Conservation (phyloP, 768 basidiomycete genomes). For the button mushroom (Agaricus bisporus) region DNA sequence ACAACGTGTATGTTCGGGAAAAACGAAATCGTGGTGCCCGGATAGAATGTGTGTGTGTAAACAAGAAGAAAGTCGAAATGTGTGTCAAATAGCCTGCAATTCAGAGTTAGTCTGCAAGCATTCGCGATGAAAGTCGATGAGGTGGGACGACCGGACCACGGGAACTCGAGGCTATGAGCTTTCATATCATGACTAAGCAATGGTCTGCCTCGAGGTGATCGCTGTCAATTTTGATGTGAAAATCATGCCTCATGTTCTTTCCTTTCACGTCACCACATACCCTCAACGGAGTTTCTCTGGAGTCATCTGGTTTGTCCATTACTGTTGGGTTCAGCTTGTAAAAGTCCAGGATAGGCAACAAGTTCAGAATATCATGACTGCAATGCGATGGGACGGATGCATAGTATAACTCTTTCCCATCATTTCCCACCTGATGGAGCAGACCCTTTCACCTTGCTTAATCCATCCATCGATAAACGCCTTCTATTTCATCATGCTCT, state of each 20-base stretch:
- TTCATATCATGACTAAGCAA: not conserved
- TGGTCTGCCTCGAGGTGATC: constrained; percentile 7
- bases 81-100: not conserved
- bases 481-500: not conserved
- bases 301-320: too few relatives aligned
- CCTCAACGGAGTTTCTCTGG: too few relatives aligned
- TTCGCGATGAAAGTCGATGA: not conserved
- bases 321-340: too few relatives aligned
- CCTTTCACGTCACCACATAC: too few relatives aligned
- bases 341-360: too few relatives aligned
- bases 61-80: not conserved
- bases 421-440: too few relatives aligned
- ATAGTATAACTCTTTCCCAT: too few relatives aligned
- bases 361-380: too few relatives aligned
- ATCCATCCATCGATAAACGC: not conserved
- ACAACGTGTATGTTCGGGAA: constrained; percentile 3
- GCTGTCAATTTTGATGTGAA: not conserved
- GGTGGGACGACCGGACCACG: not conserved
- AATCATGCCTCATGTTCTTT: too few relatives aligned
- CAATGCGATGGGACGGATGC: too few relatives aligned
- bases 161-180: not conserved
- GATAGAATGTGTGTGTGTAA: not conserved
- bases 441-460: not conserved
- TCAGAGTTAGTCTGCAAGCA: not conserved
- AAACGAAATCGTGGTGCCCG: not conserved